Percentiles rank a stretch among this genome's conserved stretches.
Evolutionary conservation across 768 basidiomycete genomes (phyloP).

Genomic region (Trametes cinnabarina): DNA sequence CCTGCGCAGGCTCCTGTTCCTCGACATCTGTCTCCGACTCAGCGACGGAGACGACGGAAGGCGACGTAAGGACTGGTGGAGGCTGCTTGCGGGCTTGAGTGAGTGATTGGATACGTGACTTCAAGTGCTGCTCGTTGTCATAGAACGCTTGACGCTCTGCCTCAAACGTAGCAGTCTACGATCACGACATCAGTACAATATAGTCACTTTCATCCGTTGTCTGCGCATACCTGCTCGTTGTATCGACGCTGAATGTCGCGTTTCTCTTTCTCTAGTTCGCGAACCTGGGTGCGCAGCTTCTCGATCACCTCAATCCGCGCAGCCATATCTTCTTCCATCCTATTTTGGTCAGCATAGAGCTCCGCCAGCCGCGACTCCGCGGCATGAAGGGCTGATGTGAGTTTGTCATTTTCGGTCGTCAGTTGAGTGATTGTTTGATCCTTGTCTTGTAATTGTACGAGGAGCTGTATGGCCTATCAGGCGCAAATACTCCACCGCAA

Average conservation of each 20-base stretch:
- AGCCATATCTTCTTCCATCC: conserved; percentile 79
- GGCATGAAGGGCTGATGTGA: conserved; percentile 61
- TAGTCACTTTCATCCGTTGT: background rate
- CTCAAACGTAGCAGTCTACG: conserved; percentile 82
- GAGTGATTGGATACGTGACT: conserved; percentile 83
- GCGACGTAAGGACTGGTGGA: conserved; percentile 30
- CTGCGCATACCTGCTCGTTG: conserved; percentile 72
- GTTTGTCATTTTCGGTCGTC: conserved; percentile 59
- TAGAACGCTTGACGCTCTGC: conserved; percentile 90
- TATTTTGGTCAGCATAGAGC: conserved; percentile 76
- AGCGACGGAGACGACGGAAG: conserved; percentile 27
- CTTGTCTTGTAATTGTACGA: conserved; percentile 76
- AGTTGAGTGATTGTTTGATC: conserved; percentile 65
- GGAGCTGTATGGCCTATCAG: conserved; percentile 49
- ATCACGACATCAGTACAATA: conserved; percentile 12
- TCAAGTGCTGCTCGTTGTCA: conserved; percentile 91
- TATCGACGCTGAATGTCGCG: conserved; percentile 79
- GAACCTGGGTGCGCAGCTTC: conserved; percentile 75
- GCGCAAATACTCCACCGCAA: background rate
- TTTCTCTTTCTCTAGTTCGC: conserved; percentile 88
- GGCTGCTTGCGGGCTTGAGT: conserved; percentile 60
- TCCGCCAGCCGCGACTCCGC: conserved; percentile 77
- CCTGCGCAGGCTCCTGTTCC: conserved; percentile 40
- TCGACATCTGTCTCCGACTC: conserved; percentile 38
- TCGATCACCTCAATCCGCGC: conserved; percentile 81